phyloP scores from a whole-genome alignment of 768 basidiomycete genomes.

The Galerina marginata region DNA sequence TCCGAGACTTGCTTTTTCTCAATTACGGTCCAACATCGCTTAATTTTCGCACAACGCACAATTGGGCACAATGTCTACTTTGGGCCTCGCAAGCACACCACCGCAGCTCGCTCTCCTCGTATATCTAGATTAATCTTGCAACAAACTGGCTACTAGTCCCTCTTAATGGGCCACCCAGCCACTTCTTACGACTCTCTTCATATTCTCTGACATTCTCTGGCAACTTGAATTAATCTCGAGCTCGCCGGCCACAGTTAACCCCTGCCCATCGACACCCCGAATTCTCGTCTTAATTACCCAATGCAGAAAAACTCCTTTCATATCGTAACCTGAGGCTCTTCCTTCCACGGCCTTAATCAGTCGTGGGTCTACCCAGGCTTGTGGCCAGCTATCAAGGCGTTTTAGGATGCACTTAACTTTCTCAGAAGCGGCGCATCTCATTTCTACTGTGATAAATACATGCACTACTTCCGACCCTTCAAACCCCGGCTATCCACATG shows the following conservation, averaged over 20 bases:
- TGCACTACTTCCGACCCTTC: neutral
- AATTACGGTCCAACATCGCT: neutral
- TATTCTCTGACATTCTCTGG: too few species aligned
- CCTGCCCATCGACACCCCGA: neutral
- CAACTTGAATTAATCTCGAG: too few species aligned
- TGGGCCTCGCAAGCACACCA: neutral
- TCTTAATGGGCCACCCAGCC: too few species aligned
- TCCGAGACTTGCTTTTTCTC: slow-evolving; percentile 16
- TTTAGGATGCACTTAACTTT: neutral
- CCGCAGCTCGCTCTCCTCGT: neutral
- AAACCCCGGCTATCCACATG: neutral
- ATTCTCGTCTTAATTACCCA: neutral
- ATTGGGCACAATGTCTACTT: neutral
- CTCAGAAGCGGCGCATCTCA: neutral
- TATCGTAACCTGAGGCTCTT: neutral
- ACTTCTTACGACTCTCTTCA: too few species aligned
- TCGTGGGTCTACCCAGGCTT: neutral
- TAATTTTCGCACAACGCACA: neutral
- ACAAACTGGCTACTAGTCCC: neutral
- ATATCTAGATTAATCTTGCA: neutral
- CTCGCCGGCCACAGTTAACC: too few species aligned
- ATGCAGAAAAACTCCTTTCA: neutral
- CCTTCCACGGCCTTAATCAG: too few species aligned
- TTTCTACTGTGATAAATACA: neutral
- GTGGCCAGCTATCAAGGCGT: too few species aligned